Evolutionary conservation across 257 asterid species (phyloP).

Genomic region (Anisodus tanguticus): DNA sequence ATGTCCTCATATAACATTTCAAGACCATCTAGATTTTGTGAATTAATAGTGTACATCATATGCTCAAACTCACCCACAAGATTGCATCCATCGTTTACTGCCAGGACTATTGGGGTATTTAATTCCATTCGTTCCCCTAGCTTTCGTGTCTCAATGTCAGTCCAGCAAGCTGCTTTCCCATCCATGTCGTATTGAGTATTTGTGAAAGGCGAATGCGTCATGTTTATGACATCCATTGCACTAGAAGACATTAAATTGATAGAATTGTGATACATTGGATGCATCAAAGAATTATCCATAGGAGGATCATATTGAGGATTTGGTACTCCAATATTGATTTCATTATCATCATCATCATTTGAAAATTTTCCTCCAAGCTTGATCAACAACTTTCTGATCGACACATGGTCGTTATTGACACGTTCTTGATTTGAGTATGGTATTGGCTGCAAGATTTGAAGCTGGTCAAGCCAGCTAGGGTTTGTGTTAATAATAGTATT

Average conservation of each 20-base stretch:
- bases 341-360: not conserved
- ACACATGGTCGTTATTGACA: conserved; percentile 48
- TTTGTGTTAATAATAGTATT: conserved; percentile 25
- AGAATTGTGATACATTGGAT: not conserved
- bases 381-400: conserved; percentile 55
- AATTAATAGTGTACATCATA: not conserved
- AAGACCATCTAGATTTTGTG: not conserved
- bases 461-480: conserved; percentile 37
- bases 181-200: not conserved
- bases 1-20: not conserved
- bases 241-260: not conserved
- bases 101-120: not conserved
- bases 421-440: conserved; percentile 54
- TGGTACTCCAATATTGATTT: not conserved
- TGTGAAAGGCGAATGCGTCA: not conserved
- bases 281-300: not conserved
- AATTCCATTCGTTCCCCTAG: conserved; percentile 22
- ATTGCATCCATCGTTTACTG: not conserved
- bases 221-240: not conserved
- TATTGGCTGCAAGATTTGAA: conserved; percentile 42
- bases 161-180: not conserved
- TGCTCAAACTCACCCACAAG: not conserved
- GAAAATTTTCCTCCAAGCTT: conserved; percentile 30
- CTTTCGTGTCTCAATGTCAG: conserved; percentile 19
- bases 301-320: not conserved